Base-by-base conservation (phyloP, 2,329 filamentous ascomycete species). In the Cordyceps fumosorosea region DNA sequence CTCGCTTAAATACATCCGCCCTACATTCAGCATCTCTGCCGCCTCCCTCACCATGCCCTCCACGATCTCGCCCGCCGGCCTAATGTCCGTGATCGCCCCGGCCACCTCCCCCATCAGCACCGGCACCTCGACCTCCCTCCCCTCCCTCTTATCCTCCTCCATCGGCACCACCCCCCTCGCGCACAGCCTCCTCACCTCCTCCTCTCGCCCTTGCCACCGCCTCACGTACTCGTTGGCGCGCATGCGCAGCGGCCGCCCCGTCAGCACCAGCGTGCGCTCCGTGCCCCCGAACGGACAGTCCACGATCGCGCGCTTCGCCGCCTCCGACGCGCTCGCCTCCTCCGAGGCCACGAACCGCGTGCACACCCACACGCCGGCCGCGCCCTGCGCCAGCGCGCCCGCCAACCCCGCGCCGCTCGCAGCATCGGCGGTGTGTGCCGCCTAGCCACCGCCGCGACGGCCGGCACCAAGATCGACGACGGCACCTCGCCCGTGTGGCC, bases 91-190 rank as follows among this genome's bases (percentile, higher is more conserved):
- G 62, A 97, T 89, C 1, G 87, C 82, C 1, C 89, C 93, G 0
- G 91, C 90, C 7, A 97, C 93, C 77, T 96, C 91, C 0, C 93
- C 93, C 93, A 97, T 97, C 69, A 97, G 72, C 74, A 93, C 92
- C 14, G 93, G 93, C 60, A 89, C 79, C 70, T 97, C 93, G 11
- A 96, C 79, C 45, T 96, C 91, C 62, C 87, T 88, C 0, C 88
- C 89, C 59, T 91, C 81, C 56, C 96, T 90, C 69, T 96, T 80
- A 72, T 98, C 93, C 70, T 90, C 81, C 75, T 89, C 85, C 66
- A 96, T 79, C 1, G 93, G 93, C 65, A 96, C 88, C 34, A 96
- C 76, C 0, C 93, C 93, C 66, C 81, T 78, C 40, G 87, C 85
- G 44, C 89, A 93, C 72, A 97, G 77, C 74, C 84, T 82, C 75